Conservation (phyloP, 768 basidiomycete genomes). For the Galerina marginata region DNA sequence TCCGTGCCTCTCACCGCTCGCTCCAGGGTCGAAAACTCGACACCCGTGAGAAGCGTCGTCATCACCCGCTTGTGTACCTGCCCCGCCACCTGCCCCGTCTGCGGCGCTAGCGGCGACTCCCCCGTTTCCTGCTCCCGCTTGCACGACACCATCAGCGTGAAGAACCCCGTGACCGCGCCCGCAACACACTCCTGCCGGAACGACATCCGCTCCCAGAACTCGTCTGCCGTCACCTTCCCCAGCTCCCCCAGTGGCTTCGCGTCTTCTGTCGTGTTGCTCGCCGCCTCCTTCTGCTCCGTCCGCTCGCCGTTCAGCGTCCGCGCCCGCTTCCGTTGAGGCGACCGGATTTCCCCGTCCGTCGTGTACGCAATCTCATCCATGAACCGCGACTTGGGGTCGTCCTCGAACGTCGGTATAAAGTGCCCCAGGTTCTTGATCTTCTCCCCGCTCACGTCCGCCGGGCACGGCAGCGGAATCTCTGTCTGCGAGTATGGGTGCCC, state of each 20-base stretch:
- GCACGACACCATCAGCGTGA: conserved; percentile 57
- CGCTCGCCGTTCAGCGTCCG: conserved; percentile 38
- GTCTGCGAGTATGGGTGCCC: conserved; percentile 77
- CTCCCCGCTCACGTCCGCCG: conserved; percentile 32
- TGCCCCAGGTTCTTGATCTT: conserved; percentile 60
- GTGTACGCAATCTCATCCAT: conserved; percentile 88
- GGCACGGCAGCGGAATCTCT: conserved; percentile 54
- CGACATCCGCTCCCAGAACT: conserved; percentile 98
- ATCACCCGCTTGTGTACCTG: conserved; percentile 75
- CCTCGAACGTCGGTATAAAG: conserved; percentile 90
- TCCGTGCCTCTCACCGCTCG: conserved; percentile 72
- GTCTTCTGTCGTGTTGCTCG: conserved; percentile 29
- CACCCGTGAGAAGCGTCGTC: conserved; percentile 68
- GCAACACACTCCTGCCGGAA: conserved; percentile 94
- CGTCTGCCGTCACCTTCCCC: conserved; percentile 64
- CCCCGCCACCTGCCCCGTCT: conserved; percentile 65
- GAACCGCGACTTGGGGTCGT: conserved; percentile 95
- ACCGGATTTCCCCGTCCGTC: conserved; percentile 62
- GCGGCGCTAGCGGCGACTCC: conserved; percentile 53
- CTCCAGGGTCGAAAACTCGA: conserved; percentile 77
- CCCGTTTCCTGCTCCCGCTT: conserved; percentile 16
- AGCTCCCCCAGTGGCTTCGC: conserved; percentile 56
- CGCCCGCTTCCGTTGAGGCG: conserved; percentile 65
- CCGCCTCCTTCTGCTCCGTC: conserved; percentile 22
- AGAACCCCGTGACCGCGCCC: conserved; percentile 94